These are phyloP conservation scores for Prunus fruticosa DNA, from an alignment of 306 rosid species.

Conservation along the genomic window DNA sequence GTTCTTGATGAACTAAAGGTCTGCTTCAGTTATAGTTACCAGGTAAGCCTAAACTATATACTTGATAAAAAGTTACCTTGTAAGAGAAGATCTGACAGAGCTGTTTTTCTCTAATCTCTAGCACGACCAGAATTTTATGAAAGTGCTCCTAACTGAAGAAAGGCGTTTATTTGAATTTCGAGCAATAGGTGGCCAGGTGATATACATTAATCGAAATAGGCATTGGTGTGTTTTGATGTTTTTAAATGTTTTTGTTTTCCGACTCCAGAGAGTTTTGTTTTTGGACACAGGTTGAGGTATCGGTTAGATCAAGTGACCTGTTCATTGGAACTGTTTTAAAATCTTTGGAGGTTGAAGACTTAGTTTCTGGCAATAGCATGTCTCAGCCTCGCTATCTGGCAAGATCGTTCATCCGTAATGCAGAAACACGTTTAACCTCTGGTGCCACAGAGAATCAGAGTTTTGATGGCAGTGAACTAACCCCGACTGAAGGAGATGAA, in stretches of 20 bases:
- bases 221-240: neutral
- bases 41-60: conserved; percentile 45
- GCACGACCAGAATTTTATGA: conserved; percentile 63
- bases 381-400: conserved; percentile 79
- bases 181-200: conserved; percentile 97
- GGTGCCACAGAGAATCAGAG: conserved; percentile 33
- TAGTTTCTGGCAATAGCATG: conserved; percentile 45
- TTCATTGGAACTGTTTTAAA: conserved; percentile 85
- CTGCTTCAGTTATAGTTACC: conserved; percentile 71
- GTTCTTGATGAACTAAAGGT: conserved; percentile 91
- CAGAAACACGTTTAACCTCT: conserved; percentile 45
- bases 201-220: neutral
- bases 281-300: conserved; percentile 77
- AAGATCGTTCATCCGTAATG: conserved; percentile 65
- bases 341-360: conserved; percentile 95
- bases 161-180: conserved; percentile 79
- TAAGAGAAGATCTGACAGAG: conserved; percentile 25
- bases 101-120: conserved; percentile 26
- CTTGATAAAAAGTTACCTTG: neutral
- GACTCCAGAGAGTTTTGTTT: conserved; percentile 27
- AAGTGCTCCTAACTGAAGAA: conserved; percentile 84
- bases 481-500: conserved; percentile 58
- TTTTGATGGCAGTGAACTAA: conserved; percentile 36
- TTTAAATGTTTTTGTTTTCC: conserved; percentile 14
- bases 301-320: conserved; percentile 66